Evolutionary conservation across 192 early-diverging fungal genomes (phyloP).

Genomic region (Rhizophagus prolifer): DNA sequence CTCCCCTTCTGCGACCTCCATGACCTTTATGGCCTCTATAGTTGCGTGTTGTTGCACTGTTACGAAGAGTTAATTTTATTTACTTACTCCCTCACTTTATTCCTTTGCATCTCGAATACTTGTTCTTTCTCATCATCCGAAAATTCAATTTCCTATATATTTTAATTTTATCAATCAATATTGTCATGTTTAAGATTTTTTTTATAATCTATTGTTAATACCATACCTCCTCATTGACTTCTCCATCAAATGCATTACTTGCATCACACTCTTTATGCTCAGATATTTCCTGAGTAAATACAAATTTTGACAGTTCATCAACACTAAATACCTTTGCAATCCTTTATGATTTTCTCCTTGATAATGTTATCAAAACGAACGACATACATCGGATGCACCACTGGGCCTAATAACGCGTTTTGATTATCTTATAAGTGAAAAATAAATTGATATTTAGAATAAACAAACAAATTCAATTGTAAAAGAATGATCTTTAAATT

Average conservation of each 20-base stretch:
- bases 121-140: slow-evolving; percentile 21
- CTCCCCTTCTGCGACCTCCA: too few relatives aligned
- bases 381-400: slow-evolving; percentile 77
- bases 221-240: slow-evolving; percentile 66
- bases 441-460: background rate
- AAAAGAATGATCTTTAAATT: background rate
- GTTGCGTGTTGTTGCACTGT: too few relatives aligned
- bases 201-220: background rate
- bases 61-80: too few relatives aligned
- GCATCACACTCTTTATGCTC: slow-evolving; percentile 85
- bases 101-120: background rate
- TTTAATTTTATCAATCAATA: background rate
- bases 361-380: slow-evolving; percentile 75
- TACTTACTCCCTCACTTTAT: background rate
- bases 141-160: slow-evolving; percentile 13
- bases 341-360: slow-evolving; percentile 37
- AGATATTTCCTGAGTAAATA: slow-evolving; percentile 64
- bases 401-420: slow-evolving; percentile 94
- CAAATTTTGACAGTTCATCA: slow-evolving; percentile 60
- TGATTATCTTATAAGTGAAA: slow-evolving; percentile 61
- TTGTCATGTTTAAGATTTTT: background rate
- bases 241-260: slow-evolving; percentile 91
- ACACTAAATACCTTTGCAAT: slow-evolving; percentile 63
- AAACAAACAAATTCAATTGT: background rate
- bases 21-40: too few relatives aligned